A percentile compares a stretch with the other conserved stretches of the same genome.
These are phyloP conservation scores for Austroboletus niveus DNA, from an alignment of 1,284 basidiomycete species.

Conservation along the genomic window DNA sequence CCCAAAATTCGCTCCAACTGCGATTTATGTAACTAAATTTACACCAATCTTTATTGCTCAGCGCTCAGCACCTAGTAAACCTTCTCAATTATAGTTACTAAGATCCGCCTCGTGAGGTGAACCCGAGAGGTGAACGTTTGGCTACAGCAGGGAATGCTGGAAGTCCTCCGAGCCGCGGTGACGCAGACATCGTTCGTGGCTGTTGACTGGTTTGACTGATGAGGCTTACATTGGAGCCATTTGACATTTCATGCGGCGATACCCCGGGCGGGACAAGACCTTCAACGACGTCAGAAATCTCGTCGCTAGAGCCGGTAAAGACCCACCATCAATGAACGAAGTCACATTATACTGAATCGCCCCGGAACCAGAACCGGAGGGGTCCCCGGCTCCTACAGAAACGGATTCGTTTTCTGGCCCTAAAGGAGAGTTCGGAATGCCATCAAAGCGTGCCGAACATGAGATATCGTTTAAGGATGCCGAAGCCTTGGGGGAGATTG, in stretches of 20 bases:
- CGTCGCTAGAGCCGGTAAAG: constrained; percentile 1
- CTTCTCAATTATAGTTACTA: too few species aligned
- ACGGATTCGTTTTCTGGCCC: constrained; percentile 31
- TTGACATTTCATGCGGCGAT: background rate
- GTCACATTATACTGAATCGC: constrained; percentile 70
- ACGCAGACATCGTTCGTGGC: background rate
- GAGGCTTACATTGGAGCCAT: background rate
- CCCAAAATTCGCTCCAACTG: too few species aligned
- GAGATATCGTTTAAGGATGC: constrained; percentile 15
- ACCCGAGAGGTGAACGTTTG: constrained; percentile 1
- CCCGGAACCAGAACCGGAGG: constrained; percentile 38
- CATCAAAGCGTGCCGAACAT: constrained; percentile 11
- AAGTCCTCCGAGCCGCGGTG: background rate
- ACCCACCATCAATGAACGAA: constrained; percentile 69
- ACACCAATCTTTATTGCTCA: too few species aligned
- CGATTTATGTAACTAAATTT: too few species aligned
- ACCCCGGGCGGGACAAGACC: constrained; percentile 33
- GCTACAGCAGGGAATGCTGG: constrained; percentile 2
- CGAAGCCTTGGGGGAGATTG: constrained; percentile 4
- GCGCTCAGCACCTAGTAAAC: too few species aligned
- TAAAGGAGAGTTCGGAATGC: constrained; percentile 31
- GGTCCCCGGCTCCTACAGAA: constrained; percentile 20
- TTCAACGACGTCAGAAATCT: constrained; percentile 13
- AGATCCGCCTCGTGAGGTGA: constrained; percentile 12
- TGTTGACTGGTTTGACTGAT: background rate